phyloP scores from a whole-genome alignment of 1,284 basidiomycete species.

The Apiotrichum mycotoxinovorans region DNA sequence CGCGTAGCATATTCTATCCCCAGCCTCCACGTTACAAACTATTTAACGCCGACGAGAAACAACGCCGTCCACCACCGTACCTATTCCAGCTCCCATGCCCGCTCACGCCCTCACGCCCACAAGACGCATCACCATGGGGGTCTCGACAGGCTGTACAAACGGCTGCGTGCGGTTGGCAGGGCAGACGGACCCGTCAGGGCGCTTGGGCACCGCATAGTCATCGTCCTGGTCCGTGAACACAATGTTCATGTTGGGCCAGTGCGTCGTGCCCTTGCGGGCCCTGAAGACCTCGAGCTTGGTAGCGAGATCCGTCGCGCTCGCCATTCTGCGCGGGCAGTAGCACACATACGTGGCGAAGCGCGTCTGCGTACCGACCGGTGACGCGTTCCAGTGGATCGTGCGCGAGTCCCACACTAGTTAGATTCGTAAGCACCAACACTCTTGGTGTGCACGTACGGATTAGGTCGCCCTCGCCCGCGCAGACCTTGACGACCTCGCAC shows the following conservation, averaged over 20 bases:
- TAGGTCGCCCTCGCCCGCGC: constrained; percentile 22
- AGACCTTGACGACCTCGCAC: constrained; percentile 26
- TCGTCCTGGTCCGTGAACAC: constrained; percentile 18
- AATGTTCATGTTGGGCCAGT: constrained; percentile 25
- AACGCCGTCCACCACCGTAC: no score
- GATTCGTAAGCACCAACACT: background rate
- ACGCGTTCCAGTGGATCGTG: constrained; percentile 32
- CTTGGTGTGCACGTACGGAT: constrained; percentile 14
- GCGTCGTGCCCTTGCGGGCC: constrained; percentile 25
- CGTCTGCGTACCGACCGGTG: constrained; percentile 25
- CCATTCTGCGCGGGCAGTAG: constrained; percentile 16
- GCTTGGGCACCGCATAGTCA: constrained; percentile 13
- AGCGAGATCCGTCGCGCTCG: constrained; percentile 11
- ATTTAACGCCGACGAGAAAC: no score
- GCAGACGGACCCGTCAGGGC: constrained; percentile 22
- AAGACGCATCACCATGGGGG: constrained; percentile 16
- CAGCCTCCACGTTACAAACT: no score
- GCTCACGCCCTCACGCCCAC: constrained; percentile 14
- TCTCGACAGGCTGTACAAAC: constrained; percentile 17
- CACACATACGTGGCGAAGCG: constrained; percentile 28
- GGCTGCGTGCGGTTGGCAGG: constrained; percentile 20
- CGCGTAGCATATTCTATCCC: no score
- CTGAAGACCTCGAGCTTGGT: constrained; percentile 19
- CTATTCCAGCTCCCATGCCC: background rate
- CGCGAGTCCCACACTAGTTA: constrained; percentile 29